Percentiles rank a stretch among this genome's conserved stretches.
Evolutionary conservation across 768 basidiomycete genomes (phyloP).

Genomic region (Cystobasidium onofrii): DNA sequence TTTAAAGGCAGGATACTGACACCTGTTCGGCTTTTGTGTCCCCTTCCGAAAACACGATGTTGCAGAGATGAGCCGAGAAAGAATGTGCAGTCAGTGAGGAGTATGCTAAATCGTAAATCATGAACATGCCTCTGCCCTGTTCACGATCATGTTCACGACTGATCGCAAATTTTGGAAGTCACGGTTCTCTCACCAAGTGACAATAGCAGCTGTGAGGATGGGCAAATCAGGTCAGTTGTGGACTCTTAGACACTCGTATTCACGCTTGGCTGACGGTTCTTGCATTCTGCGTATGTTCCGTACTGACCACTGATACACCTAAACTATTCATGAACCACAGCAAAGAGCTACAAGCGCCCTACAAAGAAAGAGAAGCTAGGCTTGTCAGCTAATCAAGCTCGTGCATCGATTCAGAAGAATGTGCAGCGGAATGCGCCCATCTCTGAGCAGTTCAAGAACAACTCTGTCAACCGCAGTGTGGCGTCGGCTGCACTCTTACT

Average conservation of each 20-base stretch:
- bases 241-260: no score
- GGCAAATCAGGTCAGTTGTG: slow-evolving; percentile 22
- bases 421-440: slow-evolving; percentile 23
- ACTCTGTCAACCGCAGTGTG: background rate
- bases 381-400: background rate
- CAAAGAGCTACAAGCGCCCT: slow-evolving; percentile 28
- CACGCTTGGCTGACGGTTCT: background rate
- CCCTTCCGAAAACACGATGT: background rate
- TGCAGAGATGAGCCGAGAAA: background rate
- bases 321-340: background rate
- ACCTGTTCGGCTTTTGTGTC: no score
- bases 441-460: slow-evolving; percentile 11
- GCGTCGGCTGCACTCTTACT: background rate
- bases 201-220: slow-evolving; percentile 3
- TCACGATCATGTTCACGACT: background rate
- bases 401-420: background rate
- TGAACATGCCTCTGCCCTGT: background rate
- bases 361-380: slow-evolving; percentile 28
- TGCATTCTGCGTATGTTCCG: background rate
- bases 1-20: background rate
- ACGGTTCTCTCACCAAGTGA: background rate
- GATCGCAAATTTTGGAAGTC: slow-evolving; percentile 1
- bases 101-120: background rate
- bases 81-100: background rate
- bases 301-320: background rate